Conservation (phyloP, 164 flowering plant genomes). For the Protea cynaroides region DNA sequence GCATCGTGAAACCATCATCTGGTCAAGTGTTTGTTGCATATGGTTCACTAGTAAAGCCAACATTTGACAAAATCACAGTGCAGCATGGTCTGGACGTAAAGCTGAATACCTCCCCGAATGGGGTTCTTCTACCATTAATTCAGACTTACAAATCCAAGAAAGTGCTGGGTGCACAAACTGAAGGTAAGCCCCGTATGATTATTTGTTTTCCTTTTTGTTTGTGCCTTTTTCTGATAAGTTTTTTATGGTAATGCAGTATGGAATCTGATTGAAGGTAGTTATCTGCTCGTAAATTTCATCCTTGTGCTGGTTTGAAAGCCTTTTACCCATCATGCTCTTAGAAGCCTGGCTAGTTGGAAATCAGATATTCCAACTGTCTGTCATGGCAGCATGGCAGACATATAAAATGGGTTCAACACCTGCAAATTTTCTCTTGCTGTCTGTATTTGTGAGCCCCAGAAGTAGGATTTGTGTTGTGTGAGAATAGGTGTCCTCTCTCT, state of each 20-base stretch:
- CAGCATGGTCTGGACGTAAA: conserved; percentile 52
- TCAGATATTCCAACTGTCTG: too few relatives aligned
- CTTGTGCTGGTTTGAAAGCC: not conserved
- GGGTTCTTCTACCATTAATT: conserved; percentile 53
- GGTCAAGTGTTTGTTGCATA: conserved; percentile 56
- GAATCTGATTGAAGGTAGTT: not conserved
- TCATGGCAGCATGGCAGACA: too few relatives aligned
- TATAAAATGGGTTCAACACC: too few relatives aligned
- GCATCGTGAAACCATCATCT: conserved; percentile 33
- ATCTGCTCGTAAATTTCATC: not conserved
- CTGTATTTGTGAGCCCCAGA: too few relatives aligned
- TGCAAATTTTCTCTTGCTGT: too few relatives aligned
- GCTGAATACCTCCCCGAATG: conserved; percentile 45
- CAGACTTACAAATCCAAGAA: conserved; percentile 43
- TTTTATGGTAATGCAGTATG: not conserved
- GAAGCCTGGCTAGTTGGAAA: too few relatives aligned
- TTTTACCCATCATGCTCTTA: not conserved
- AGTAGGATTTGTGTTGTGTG: too few relatives aligned
- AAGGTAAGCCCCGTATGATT: conserved; percentile 37
- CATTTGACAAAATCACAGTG: conserved; percentile 67
- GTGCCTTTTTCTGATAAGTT: not conserved
- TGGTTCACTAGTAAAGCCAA: conserved; percentile 77
- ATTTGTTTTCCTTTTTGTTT: not conserved
- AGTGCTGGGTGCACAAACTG: conserved; percentile 23
- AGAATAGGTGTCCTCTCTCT: too few relatives aligned